Conservation (phyloP, 75 land plant genomes). For the Picea sitchensis region DNA sequence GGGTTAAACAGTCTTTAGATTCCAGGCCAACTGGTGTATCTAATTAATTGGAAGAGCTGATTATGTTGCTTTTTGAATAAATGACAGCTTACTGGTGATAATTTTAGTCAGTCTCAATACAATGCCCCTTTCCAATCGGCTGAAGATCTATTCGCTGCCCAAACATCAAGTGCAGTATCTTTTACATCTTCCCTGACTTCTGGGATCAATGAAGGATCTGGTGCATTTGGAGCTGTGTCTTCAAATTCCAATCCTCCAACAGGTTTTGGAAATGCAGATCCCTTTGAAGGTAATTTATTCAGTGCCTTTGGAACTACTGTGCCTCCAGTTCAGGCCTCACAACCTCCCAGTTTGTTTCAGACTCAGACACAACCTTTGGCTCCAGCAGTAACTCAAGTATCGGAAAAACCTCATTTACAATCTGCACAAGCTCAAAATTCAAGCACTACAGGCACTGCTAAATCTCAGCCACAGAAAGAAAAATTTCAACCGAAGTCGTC, state of each 20-base stretch:
- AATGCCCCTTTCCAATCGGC: background rate
- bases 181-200: background rate
- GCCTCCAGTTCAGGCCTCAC: constrained; percentile 32
- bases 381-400: background rate
- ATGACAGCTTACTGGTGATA: background rate
- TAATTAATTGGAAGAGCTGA: background rate
- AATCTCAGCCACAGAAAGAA: constrained; percentile 37
- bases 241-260: constrained; percentile 12
- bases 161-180: constrained; percentile 5
- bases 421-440: background rate
- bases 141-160: background rate
- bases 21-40: background rate
- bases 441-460: constrained; percentile 12
- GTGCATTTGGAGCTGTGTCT: constrained; percentile 13
- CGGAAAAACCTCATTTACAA: background rate
- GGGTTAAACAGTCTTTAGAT: background rate
- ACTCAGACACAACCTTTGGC: background rate
- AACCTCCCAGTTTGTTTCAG: background rate
- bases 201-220: background rate
- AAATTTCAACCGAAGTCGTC: constrained; percentile 85
- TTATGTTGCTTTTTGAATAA: background rate
- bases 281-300: constrained; percentile 62
- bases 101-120: background rate
- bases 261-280: constrained; percentile 30
- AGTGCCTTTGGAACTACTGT: constrained; percentile 53